Evolutionary conservation across 2,329 filamentous ascomycete genomes (phyloP).

Genomic region (Phialocephala sp.): DNA sequence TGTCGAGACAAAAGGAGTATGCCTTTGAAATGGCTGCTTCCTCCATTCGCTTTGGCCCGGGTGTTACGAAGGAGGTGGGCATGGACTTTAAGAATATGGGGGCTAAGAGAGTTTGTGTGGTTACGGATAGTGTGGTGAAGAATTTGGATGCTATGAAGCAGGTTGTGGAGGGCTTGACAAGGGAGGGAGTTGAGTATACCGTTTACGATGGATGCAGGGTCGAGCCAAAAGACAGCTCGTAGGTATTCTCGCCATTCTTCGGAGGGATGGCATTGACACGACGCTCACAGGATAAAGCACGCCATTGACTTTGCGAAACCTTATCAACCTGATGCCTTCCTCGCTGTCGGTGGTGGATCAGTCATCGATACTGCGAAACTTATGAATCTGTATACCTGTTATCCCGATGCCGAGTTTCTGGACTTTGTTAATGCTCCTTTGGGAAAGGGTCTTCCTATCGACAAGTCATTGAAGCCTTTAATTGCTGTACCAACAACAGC

Average conservation of each 20-base stretch:
- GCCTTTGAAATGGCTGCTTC: constrained; percentile 99
- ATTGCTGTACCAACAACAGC: constrained; percentile 87
- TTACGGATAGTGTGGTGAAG: constrained; percentile 84
- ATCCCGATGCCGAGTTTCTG: constrained; percentile 90
- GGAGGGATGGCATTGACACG: not conserved
- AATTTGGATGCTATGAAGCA: constrained; percentile 89
- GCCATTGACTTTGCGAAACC: constrained; percentile 87
- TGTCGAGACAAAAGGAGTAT: constrained; percentile 84
- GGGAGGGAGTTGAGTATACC: constrained; percentile 59
- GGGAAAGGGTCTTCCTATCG: constrained; percentile 80
- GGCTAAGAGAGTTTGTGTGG: constrained; percentile 84
- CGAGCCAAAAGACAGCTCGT: constrained; percentile 95
- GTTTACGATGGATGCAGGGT: constrained; percentile 65
- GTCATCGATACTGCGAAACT: constrained; percentile 98
- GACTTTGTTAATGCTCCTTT: constrained; percentile 98
- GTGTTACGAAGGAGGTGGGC: constrained; percentile 92
- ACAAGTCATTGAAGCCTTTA: constrained; percentile 72
- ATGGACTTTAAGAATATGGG: constrained; percentile 97
- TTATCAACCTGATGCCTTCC: constrained; percentile 83
- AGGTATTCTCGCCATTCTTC: constrained; percentile 44
- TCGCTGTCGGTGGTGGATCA: constrained; percentile 91
- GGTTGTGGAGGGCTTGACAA: constrained; percentile 78
- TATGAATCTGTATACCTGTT: constrained; percentile 95
- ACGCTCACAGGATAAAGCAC: constrained; percentile 73
- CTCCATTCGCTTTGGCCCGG: constrained; percentile 90